These are phyloP conservation scores for Metarhizium sp. DNA, from an alignment of 2,329 filamentous ascomycete species.

Conservation along the genomic window DNA sequence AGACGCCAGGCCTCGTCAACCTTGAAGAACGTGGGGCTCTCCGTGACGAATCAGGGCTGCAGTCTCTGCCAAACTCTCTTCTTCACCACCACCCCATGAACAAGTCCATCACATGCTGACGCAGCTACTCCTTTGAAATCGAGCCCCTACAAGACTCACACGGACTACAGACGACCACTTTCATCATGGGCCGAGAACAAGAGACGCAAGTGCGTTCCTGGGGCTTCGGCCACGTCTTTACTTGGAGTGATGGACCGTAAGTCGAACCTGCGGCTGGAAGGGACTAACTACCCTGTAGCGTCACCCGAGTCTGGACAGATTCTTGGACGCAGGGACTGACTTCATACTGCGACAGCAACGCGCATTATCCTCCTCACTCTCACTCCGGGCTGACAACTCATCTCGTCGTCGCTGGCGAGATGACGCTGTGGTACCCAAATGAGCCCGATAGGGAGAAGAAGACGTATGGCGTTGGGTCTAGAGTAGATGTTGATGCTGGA, in stretches of 20 bases:
- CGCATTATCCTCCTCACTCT: slow-evolving; percentile 58
- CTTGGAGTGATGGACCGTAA: slow-evolving; percentile 62
- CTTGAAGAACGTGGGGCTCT: neutral
- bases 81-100: neutral
- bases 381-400: slow-evolving; percentile 59
- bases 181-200: slow-evolving; percentile 17
- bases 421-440: slow-evolving; percentile 59
- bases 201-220: slow-evolving; percentile 57
- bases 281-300: neutral
- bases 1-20: no score
- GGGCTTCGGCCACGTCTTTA: slow-evolving; percentile 62
- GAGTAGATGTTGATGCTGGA: slow-evolving; percentile 57
- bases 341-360: slow-evolving; percentile 37
- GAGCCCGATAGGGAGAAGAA: slow-evolving; percentile 45
- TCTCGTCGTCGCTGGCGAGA: slow-evolving; percentile 52
- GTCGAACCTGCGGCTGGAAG: slow-evolving; percentile 19
- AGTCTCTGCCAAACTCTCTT: neutral
- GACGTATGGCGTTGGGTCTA: slow-evolving; percentile 49
- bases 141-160: neutral
- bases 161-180: neutral
- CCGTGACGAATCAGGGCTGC: neutral
- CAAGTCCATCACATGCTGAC: neutral
- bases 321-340: neutral
- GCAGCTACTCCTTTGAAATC: neutral
- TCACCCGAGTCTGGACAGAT: neutral